Conservation (phyloP, 805 yeast species). For the Ogataea ganodermae region DNA sequence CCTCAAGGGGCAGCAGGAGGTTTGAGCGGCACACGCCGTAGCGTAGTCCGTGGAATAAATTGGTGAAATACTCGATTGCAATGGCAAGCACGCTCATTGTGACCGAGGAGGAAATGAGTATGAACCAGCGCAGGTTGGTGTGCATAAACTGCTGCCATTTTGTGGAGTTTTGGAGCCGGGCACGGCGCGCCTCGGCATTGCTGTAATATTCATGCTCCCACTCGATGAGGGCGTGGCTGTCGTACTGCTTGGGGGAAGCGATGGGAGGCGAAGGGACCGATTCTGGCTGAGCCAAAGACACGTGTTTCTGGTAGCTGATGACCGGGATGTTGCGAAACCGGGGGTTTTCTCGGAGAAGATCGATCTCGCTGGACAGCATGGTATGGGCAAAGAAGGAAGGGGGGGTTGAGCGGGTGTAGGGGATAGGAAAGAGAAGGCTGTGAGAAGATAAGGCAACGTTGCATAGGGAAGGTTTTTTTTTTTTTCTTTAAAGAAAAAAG, state of each 20-base stretch:
- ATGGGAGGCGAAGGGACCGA: neutral
- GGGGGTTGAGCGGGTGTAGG: neutral
- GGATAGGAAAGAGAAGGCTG: too few species aligned
- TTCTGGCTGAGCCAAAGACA: neutral
- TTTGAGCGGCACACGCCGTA: constrained; percentile 50
- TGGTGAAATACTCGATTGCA: constrained; percentile 49
- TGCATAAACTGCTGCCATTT: constrained; percentile 16
- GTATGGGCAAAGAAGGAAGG: too few species aligned
- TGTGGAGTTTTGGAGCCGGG: constrained; percentile 1
- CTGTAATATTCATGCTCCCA: constrained; percentile 50
- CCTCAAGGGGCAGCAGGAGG: constrained; percentile 28
- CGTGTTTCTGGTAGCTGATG: constrained; percentile 11
- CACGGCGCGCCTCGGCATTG: constrained; percentile 16
- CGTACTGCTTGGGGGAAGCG: constrained; percentile 31
- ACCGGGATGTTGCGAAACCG: constrained; percentile 20
- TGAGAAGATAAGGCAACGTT: too few species aligned
- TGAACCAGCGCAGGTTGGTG: constrained; percentile 47
- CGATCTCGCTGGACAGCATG: neutral
- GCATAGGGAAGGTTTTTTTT: too few species aligned
- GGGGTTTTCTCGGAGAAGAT: constrained; percentile 9
- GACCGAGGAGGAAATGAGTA: constrained; percentile 46
- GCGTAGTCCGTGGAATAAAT: constrained; percentile 52
- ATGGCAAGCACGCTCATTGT: constrained; percentile 51
- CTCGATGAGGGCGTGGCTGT: constrained; percentile 47
- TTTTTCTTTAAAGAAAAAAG: too few species aligned